These are phyloP conservation scores for Lyophyllum atratum DNA, from an alignment of 768 basidiomycete species.

Conservation along the genomic window DNA sequence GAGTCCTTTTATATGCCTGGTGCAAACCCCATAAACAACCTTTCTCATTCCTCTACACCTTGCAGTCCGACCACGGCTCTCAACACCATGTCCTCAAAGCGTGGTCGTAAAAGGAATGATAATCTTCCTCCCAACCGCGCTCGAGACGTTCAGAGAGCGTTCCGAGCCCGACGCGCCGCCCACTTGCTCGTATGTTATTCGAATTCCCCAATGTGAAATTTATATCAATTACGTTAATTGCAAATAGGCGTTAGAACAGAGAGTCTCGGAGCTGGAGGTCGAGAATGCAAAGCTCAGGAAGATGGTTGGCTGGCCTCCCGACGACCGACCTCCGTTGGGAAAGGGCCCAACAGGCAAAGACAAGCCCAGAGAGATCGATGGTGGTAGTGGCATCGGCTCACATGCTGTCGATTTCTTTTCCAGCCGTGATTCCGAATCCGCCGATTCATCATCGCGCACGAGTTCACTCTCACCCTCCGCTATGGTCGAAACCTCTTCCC, in stretches of 20 bases:
- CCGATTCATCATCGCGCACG: constrained; percentile 50
- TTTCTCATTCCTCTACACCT: constrained; percentile 24
- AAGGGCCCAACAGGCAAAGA: constrained; percentile 90
- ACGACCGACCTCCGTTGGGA: constrained; percentile 70
- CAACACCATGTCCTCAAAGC: constrained; percentile 75
- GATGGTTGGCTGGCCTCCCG: constrained; percentile 72
- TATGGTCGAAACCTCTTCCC: constrained; percentile 50
- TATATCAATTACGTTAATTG: constrained; percentile 28
- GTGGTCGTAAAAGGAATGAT: constrained; percentile 83
- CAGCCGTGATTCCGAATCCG: constrained; percentile 45
- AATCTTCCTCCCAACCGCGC: constrained; percentile 81
- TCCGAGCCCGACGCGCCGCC: constrained; percentile 85
- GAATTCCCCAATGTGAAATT: constrained; percentile 42
- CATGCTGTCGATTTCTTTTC: constrained; percentile 33
- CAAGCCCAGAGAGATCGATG: constrained; percentile 60
- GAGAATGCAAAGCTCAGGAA: constrained; percentile 78
- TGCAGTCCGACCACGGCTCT: constrained; percentile 32
- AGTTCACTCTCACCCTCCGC: constrained; percentile 68
- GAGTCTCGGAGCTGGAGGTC: constrained; percentile 81
- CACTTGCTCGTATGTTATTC: constrained; percentile 69
- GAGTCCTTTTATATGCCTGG: constrained; percentile 45
- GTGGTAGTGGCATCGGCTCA: constrained; percentile 15
- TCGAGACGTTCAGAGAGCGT: constrained; percentile 87
- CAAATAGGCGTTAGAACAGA: constrained; percentile 73
- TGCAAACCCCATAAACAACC: constrained; percentile 22